Percentiles rank a stretch among this genome's conserved stretches.
Evolutionary conservation across 495 filamentous ascomycete genomes (phyloP).

Genomic region (Durotheca rogersii): DNA sequence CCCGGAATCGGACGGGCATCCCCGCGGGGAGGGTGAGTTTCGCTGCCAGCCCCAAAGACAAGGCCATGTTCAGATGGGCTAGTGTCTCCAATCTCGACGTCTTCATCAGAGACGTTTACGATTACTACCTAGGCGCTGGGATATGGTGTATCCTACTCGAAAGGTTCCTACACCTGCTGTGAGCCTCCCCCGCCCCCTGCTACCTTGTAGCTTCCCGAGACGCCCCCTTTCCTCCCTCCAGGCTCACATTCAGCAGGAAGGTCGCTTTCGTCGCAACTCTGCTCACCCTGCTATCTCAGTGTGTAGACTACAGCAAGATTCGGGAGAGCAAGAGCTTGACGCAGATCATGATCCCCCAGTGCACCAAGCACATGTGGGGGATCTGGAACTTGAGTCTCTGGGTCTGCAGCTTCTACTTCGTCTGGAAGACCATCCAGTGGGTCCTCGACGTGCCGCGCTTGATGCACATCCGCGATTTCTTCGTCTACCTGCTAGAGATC

Average conservation of each 20-base stretch:
- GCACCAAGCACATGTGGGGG: constrained; percentile 83
- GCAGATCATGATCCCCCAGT: constrained; percentile 77
- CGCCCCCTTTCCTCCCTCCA: neutral
- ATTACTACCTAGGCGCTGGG: constrained; percentile 81
- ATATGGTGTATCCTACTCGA: constrained; percentile 86
- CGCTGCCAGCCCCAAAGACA: constrained; percentile 68
- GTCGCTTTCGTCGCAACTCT: constrained; percentile 81
- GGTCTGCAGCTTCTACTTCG: constrained; percentile 85
- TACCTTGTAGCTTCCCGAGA: constrained; percentile 6
- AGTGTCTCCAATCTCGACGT: constrained; percentile 90
- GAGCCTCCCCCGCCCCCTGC: constrained; percentile 35
- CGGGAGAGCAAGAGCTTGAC: constrained; percentile 71
- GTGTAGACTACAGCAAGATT: constrained; percentile 78
- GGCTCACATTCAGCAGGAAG: constrained; percentile 37
- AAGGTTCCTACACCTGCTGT: constrained; percentile 72
- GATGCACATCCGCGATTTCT: constrained; percentile 83
- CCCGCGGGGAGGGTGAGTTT: constrained; percentile 38
- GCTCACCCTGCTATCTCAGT: constrained; percentile 80
- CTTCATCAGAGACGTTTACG: constrained; percentile 87
- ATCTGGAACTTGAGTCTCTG: constrained; percentile 76
- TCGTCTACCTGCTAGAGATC: constrained; percentile 78
- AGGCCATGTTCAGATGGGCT: constrained; percentile 93
- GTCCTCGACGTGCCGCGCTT: constrained; percentile 74
- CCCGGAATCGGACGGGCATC: constrained; percentile 30
- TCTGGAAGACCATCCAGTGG: constrained; percentile 74